Evolutionary conservation across 768 basidiomycete species (phyloP).

Genomic region (Tulasnella sp.): DNA sequence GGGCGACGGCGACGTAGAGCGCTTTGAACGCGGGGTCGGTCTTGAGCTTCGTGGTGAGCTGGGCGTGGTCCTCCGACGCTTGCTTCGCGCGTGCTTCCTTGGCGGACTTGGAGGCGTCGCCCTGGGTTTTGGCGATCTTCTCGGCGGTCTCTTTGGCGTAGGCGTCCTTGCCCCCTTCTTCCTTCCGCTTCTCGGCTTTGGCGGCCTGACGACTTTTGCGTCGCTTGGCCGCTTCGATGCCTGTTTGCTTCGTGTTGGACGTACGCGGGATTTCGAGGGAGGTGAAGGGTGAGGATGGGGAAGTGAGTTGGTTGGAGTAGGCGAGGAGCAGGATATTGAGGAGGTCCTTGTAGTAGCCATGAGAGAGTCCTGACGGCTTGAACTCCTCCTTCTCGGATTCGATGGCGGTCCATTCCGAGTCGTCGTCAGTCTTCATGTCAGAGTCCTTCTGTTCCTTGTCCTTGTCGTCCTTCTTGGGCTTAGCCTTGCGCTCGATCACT

Average conservation of each 20-base stretch:
- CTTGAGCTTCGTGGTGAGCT: slow-evolving; percentile 16
- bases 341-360: slow-evolving; percentile 70
- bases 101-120: neutral
- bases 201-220: neutral
- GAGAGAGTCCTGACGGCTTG: slow-evolving; percentile 23
- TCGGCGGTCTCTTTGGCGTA: slow-evolving; percentile 10
- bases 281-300: neutral
- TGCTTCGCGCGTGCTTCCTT: neutral
- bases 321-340: slow-evolving; percentile 56
- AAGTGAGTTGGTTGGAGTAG: slow-evolving; percentile 37
- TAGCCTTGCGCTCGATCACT: slow-evolving; percentile 30
- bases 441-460: slow-evolving; percentile 12
- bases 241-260: neutral
- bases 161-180: neutral
- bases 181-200: neutral
- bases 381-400: slow-evolving; percentile 16
- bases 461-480: slow-evolving; percentile 17
- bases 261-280: slow-evolving; percentile 14
- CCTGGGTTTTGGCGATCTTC: slow-evolving; percentile 8
- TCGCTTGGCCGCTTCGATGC: neutral
- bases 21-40: slow-evolving; percentile 42
- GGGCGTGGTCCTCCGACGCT: slow-evolving; percentile 13
- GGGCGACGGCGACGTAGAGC: slow-evolving; percentile 49
- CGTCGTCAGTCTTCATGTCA: neutral
- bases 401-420: slow-evolving; percentile 1